phyloP scores from a whole-genome alignment of 1,284 basidiomycete genomes.

The Marasmius fiardii region DNA sequence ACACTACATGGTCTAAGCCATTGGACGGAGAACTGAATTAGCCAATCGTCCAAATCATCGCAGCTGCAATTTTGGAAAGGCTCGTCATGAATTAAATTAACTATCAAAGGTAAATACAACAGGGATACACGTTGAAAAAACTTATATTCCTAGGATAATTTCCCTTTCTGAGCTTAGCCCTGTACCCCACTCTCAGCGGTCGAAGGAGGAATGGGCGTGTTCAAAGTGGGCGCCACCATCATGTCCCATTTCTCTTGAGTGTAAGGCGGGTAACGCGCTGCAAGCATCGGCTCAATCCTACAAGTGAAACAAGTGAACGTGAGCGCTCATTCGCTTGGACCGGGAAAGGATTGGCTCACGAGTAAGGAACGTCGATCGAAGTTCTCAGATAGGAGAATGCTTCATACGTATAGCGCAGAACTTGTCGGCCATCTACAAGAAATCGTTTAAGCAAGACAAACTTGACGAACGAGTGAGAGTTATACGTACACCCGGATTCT shows the following conservation, averaged over 20 bases:
- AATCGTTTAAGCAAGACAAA: not conserved
- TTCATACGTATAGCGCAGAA: constrained; percentile 43
- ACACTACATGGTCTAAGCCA: too few species aligned
- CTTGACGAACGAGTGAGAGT: not conserved
- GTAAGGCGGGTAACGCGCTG: constrained; percentile 33
- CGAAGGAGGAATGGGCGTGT: not conserved
- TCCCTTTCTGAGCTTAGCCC: not conserved
- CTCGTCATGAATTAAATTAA: too few species aligned
- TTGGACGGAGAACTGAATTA: too few species aligned
- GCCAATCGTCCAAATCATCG: too few species aligned
- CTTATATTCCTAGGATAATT: not conserved
- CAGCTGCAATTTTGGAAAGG: too few species aligned
- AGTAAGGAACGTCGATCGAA: constrained; percentile 35
- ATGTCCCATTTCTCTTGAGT: constrained; percentile 11
- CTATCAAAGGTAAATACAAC: too few species aligned
- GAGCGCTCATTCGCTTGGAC: not conserved
- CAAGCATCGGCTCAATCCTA: constrained; percentile 28
- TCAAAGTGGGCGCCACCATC: not conserved
- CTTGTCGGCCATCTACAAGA: constrained; percentile 45
- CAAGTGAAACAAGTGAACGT: not conserved
- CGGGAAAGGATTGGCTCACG: constrained; percentile 20
- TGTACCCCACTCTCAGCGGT: not conserved
- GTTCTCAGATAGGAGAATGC: constrained; percentile 43
- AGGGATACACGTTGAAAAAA: too few species aligned
- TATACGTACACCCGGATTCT: constrained; percentile 41